Evolutionary conservation across 2,329 filamentous ascomycete genomes (phyloP), one percentile per base, ranked within the genome.

Genomic region (Xylaria arbuscula): DNA sequence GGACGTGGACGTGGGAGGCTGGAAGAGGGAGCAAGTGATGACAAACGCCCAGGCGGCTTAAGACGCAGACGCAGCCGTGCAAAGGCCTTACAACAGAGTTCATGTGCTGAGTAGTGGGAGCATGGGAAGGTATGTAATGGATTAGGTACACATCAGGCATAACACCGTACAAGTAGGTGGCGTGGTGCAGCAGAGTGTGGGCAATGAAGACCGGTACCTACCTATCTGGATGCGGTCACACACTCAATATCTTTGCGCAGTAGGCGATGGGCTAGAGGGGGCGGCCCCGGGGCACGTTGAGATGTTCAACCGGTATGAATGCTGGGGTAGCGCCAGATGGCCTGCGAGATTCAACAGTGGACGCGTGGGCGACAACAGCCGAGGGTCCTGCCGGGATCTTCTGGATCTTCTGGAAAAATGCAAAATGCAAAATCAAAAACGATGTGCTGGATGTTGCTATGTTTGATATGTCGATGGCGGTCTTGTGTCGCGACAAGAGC

Each of bases 41-140:
- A 64, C 64, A 69, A 69, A 69, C 64, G 55, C 22, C 62, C 57
- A 64, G 42, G 34, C 64, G 58, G 64, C 36, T 56, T 51, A 56
- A 28, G 64, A 51, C 61, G 50, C 17, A 64, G 45, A 40, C 38
- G 32, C 53, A 59, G 66, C 63, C 54, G 51, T 53, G 58, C 47
- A 61, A 61, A 50, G 59, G 55, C 34, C 61, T 56, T 61, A 64
- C 50, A 61, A 61, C 40, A 62, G 60, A 22, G 28, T 2, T 28
- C 5, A 2, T 5, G 28, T 28, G 3, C 28, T 28, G 28, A 28
- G 28, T 28, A 28, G 28, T 28, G 28, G 28, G 28, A 28, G 28
- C 5, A 5, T 28, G 28, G 2, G 28, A 28, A 28, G 28, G 28
- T 28, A 28, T 28, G 28, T 28, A 28, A 28, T 28, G 28, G 28